Conservation (phyloP, 2,329 filamentous ascomycete species). For the Aureobasidium sp. region DNA sequence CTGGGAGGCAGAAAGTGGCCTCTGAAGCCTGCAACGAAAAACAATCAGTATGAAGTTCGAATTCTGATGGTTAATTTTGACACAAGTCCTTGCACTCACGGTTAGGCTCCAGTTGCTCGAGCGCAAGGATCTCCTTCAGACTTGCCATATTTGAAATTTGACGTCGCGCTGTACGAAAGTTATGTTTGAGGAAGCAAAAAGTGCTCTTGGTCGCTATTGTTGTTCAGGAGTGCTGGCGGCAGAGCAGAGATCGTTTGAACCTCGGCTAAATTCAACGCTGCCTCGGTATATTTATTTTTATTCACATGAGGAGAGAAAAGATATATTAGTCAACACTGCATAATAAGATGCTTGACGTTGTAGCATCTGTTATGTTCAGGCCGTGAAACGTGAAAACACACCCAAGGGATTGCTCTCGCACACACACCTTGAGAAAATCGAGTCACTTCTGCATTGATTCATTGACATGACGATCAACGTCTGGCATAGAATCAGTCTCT, state of each 20-base stretch:
- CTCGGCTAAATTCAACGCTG: background rate
- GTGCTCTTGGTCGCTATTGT: background rate
- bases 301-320: background rate
- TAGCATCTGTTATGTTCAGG: background rate
- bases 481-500: too few relatives aligned
- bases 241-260: too few relatives aligned
- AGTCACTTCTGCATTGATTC: too few relatives aligned
- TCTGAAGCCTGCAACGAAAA: background rate
- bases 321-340: background rate
- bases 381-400: background rate
- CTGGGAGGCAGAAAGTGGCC: slow-evolving; percentile 28
- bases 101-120: background rate
- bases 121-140: slow-evolving; percentile 3
- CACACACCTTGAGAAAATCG: too few relatives aligned
- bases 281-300: background rate
- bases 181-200: background rate
- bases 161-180: too few relatives aligned
- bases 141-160: background rate
- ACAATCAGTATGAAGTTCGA: too few relatives aligned
- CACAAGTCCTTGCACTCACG: background rate
- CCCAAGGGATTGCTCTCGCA: too few relatives aligned
- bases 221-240: too few relatives aligned
- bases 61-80: too few relatives aligned
- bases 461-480: too few relatives aligned
- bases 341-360: background rate